Evolutionary conservation across 2,329 filamentous ascomycete genomes (phyloP), one percentile per base, ranked within the genome.

Genomic region (Fusarium nisikadoi): DNA sequence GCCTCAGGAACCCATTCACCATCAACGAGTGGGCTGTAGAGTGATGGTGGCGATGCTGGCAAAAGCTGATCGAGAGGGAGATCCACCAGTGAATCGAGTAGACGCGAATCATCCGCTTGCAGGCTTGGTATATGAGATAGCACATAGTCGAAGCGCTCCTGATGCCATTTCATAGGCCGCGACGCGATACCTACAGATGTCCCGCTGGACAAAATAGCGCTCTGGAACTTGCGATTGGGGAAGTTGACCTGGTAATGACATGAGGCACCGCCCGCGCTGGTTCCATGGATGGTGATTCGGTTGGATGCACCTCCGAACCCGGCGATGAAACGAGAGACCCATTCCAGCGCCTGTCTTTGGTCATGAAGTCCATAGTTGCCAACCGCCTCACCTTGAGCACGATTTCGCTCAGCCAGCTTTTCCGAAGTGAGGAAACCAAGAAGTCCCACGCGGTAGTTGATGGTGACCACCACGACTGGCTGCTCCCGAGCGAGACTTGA

Each of bases 171-270:
- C 53, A 55, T 45, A 35, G 38, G 29, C n/a, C 12, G 13, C 13
- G 53, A 25, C 2, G 53, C 53, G 9, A 55, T 23, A 5, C 53
- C 53, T 1, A 55, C 53, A 10, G 27, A 45, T 2, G 38, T 55
- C 4, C 53, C 53, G 7, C 38, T 55, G 13, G 38, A 55, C 1
- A 55, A 9, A 25, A 55, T 55, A 7, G 53, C 53, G 17, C 29
- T 45, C 8, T 45, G 29, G 9, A 55, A 55, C 17, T 55, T 55
- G 9, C 38, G 29, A 6, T 45, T 35, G 1, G 53, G 29, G 2
- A 55, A 55, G 38, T 55, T 55, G 17, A 27, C 53, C n/a, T 55
- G 53, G n/a, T 55, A 55, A 20, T 55, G 53, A 12, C 53, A 55
- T 6, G 53, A 55, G 2, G 27, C 53, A 6, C 53, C 29, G 1